Base-by-base conservation (phyloP, 2,329 filamentous ascomycete genomes). In the Aspergillus sp. region DNA sequence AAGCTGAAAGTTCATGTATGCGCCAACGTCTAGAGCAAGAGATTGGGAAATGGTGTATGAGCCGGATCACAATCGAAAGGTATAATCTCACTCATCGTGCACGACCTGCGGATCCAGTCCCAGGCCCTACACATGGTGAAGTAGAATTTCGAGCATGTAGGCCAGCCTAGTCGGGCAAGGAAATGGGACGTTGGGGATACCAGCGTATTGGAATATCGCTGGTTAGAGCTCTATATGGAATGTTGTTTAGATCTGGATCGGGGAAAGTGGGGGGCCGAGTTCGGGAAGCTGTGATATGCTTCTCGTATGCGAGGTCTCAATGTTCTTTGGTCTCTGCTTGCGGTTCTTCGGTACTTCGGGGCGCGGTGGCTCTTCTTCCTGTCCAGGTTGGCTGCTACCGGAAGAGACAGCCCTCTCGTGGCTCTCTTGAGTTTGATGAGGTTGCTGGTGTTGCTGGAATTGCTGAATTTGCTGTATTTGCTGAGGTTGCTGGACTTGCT, bases 321-420 rank as follows among this genome's bases (percentile, higher is more conserved):
- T 75, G 23, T 74, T 73, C 51, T 68, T 71, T 2, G 74, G 73
- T 30, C 66, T 71, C 25, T 70, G 65, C 61, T 74, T 75, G 54
- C 69, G 66, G 32, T 63, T 61, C 42, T 71, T 71, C 15, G 71
- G 66, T 10, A 73, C 72, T 30, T 68, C 64, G 5, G 75, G 73
- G 39, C 71, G 73, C 51, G 67, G 64, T 19, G 64, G 59, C 50
- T 73, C 64, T 54, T 76, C 68, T 63, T 71, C 55, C 78, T 82
- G 64, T 44, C 81, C 67, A 49, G 80, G 80, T 66, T 86, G 84
- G 74, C 81, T 84, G 65, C 86, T 89, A 64, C 86, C 88, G 8
- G 88, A 88, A 3, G 88, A 88, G 11, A 86, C 71, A 32, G 83
- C 83, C 47, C 84, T 80, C 57, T 88, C 86, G 41, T 87, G 82